Base-by-base conservation (phyloP, 495 filamentous ascomycete species). In the Clavariopsis aquatica region DNA sequence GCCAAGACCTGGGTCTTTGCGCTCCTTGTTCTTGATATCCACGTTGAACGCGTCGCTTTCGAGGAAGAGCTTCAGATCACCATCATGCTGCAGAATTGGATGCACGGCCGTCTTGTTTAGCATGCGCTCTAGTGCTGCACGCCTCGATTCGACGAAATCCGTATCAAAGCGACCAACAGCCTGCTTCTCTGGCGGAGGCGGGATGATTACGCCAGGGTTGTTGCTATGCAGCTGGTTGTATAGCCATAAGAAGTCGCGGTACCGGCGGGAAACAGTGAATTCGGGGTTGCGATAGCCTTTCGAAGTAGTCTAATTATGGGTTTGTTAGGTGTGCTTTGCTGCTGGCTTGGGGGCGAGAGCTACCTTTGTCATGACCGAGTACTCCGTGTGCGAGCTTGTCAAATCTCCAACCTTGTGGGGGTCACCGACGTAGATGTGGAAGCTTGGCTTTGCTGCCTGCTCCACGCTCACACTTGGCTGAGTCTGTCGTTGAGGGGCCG, bases 11-110 rank as follows among this genome's bases (percentile, higher is more conserved):
- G 90, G 92, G 65, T 96, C 90, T 72, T 90, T 87, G 47, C 94
- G 88, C 75, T 98, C 95, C 77, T 96, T 96, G 78, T 98, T 93
- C 80, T 98, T 98, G 70, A 98, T 87, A 75, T 98, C 94, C 22
- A 96, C 82, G 71, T 90, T 96, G 78, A 98, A 96, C 2, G 90
- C 81, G 69, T 98, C 95, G 71, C 92, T 96, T 75, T 98, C 94
- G 1, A 98, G 80, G 74, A 98, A 98, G 23, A 97, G 84, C 77
- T 98, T 98, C 43, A 98, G 79, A 71, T 98, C 94, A 1, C 82
- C 87, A 69, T 98, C 94, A 70, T 96, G 89, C 72, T 97, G 94
- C 53, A 98, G 84, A 57, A 92, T 89, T 27, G 92, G 89, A 75
- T 98, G 94, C 10, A 84, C 83, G 3, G 93, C 91, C 64, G 86